Conservation (phyloP, 495 filamentous ascomycete genomes). For the Rusavskia elegans region DNA sequence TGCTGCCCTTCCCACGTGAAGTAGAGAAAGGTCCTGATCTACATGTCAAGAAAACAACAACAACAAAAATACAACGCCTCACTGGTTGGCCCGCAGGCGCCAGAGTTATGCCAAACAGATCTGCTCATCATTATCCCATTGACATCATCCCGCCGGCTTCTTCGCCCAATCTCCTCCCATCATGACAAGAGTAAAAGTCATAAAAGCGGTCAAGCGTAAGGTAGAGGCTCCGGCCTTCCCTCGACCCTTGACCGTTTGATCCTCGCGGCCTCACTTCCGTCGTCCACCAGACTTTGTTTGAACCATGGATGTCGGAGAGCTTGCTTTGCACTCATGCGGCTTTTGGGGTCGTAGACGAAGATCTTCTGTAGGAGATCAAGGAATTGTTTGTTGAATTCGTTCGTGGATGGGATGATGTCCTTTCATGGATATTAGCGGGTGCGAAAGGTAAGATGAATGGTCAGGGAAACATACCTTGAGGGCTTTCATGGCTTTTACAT, state of each 20-base stretch:
- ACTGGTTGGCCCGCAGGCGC: too few species aligned
- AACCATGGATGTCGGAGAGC: constrained; percentile 93
- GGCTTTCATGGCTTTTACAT: constrained; percentile 88
- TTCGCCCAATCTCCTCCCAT: too few species aligned
- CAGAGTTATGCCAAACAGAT: too few species aligned
- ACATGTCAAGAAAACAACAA: too few species aligned
- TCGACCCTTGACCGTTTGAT: constrained; percentile 41
- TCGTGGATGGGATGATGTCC: constrained; percentile 79
- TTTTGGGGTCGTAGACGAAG: constrained; percentile 86
- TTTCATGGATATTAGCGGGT: neutral
- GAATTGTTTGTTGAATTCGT: constrained; percentile 66
- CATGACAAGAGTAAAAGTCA: too few species aligned
- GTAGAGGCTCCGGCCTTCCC: constrained; percentile 5
- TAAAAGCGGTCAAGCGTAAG: too few species aligned
- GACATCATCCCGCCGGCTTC: too few species aligned
- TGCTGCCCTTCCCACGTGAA: too few species aligned
- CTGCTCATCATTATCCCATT: too few species aligned
- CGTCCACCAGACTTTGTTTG: constrained; percentile 67
- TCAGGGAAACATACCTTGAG: constrained; percentile 46
- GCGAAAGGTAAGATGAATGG: neutral
- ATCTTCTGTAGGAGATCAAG: constrained; percentile 78
- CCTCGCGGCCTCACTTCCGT: constrained; percentile 82
- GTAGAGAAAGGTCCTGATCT: too few species aligned
- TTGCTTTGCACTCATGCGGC: constrained; percentile 80
- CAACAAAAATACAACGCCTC: too few species aligned